Evolutionary conservation across 2,329 filamentous ascomycete species (phyloP).

Genomic region (Neophaeococcomyces mojaviensis): DNA sequence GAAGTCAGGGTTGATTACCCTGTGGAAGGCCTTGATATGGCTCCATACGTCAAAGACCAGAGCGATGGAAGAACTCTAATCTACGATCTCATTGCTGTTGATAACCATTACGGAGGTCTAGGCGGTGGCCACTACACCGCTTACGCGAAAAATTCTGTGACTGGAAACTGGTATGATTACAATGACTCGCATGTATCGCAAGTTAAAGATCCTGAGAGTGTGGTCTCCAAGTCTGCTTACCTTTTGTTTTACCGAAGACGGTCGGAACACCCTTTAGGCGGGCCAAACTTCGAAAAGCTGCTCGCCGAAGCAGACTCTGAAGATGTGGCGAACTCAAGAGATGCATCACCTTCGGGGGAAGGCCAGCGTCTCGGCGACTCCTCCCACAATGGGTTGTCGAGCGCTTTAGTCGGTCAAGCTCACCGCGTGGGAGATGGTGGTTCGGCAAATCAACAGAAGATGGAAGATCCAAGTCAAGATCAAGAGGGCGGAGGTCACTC

Average conservation of each 20-base stretch:
- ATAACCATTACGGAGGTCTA: constrained; percentile 89
- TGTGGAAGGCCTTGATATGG: constrained; percentile 76
- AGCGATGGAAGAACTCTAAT: constrained; percentile 74
- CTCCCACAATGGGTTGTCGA: constrained; percentile 87
- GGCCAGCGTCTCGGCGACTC: constrained; percentile 78
- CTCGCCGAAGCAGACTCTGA: constrained; percentile 46
- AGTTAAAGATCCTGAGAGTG: constrained; percentile 51
- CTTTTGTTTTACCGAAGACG: constrained; percentile 92
- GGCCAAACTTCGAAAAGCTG: constrained; percentile 64
- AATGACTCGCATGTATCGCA: constrained; percentile 74
- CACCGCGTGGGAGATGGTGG: constrained; percentile 58
- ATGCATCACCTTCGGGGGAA: constrained; percentile 62
- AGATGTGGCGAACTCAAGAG: constrained; percentile 33
- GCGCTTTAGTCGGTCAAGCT: constrained; percentile 74
- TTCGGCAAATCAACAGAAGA: constrained; percentile 38
- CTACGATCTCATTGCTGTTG: constrained; percentile 91
- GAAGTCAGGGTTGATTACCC: constrained; percentile 89
- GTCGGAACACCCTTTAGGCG: constrained; percentile 68
- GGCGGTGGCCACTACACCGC: constrained; percentile 96
- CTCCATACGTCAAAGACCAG: constrained; percentile 66
- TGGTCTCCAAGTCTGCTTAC: constrained; percentile 75
- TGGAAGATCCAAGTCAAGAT: constrained; percentile 29
- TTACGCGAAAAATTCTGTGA: constrained; percentile 84
- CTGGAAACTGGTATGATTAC: constrained; percentile 88
- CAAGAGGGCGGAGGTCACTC: constrained; percentile 19